Conservation (phyloP, 768 basidiomycete species). For the Suillus cothurnatus region DNA sequence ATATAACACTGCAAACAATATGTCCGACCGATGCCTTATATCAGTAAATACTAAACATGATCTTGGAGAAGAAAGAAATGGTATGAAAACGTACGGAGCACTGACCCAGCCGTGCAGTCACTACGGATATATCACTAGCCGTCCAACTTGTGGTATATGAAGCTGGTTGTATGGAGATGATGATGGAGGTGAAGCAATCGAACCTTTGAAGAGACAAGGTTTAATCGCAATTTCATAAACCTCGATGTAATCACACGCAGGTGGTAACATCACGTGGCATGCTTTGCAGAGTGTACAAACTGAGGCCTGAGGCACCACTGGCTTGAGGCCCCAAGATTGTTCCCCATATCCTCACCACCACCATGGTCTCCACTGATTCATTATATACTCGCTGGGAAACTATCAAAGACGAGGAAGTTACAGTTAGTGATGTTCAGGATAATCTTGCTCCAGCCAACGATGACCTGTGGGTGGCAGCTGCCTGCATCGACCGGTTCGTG, state of each 20-base stretch:
- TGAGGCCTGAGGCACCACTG: background rate
- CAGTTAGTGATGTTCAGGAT: slow-evolving; percentile 46
- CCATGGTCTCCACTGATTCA: slow-evolving; percentile 41
- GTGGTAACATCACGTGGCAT: background rate
- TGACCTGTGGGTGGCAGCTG: slow-evolving; percentile 79
- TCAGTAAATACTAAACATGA: background rate
- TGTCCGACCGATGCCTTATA: background rate
- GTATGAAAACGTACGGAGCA: background rate
- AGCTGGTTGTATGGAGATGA: background rate
- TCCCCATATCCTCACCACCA: slow-evolving; percentile 6
- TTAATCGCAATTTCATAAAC: background rate
- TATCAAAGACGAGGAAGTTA: slow-evolving; percentile 60
- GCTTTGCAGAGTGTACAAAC: slow-evolving; percentile 1
- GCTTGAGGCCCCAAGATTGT: background rate
- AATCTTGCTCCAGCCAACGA: slow-evolving; percentile 55
- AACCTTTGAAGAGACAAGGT: no score
- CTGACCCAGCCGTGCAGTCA: no score
- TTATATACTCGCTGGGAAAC: slow-evolving; percentile 55
- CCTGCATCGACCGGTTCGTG: slow-evolving; percentile 69
- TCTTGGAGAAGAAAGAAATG: background rate
- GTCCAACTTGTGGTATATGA: background rate
- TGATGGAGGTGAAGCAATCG: no score
- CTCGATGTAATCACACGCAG: slow-evolving; percentile 1
- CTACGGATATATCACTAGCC: no score
- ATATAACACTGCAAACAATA: background rate